A percentile compares a stretch with the other conserved stretches of the same genome.
phyloP scores from a whole-genome alignment of 169 alveolate genomes.

The Cryptosporidium canis region DNA sequence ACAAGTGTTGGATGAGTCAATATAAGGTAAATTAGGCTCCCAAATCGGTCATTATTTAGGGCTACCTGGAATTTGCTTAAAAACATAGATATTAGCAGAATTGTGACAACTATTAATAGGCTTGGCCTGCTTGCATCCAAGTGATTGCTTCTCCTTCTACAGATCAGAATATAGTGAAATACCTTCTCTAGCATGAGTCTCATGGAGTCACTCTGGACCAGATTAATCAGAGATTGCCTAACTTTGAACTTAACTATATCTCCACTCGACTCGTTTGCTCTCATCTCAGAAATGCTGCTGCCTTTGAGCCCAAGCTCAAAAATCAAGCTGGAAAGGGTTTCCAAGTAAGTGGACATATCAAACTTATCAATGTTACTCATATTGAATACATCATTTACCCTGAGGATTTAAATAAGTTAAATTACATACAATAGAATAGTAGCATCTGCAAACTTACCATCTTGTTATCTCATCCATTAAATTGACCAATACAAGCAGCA shows the following conservation, averaged over 20 bases:
- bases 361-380: neutral
- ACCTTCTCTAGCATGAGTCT: neutral
- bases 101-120: neutral
- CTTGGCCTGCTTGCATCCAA: neutral
- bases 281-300: neutral
- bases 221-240: neutral
- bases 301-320: neutral
- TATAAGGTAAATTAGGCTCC: neutral
- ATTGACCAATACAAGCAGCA: neutral
- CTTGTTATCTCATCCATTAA: neutral
- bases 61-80: neutral
- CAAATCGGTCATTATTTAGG: neutral
- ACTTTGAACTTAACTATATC: neutral
- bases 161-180: constrained; percentile 1
- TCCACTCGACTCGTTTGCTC: neutral
- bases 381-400: constrained; percentile 28
- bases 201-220: constrained; percentile 3
- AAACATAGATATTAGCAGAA: neutral
- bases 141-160: neutral
- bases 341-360: neutral
- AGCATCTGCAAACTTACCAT: neutral
- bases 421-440: neutral
- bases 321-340: neutral
- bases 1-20: constrained; percentile 17
- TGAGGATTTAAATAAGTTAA: neutral